Evolutionary conservation across 2,329 filamentous ascomycete species (phyloP), one percentile per base, ranked within the genome.

Genomic region (Penicillium digitatum): DNA sequence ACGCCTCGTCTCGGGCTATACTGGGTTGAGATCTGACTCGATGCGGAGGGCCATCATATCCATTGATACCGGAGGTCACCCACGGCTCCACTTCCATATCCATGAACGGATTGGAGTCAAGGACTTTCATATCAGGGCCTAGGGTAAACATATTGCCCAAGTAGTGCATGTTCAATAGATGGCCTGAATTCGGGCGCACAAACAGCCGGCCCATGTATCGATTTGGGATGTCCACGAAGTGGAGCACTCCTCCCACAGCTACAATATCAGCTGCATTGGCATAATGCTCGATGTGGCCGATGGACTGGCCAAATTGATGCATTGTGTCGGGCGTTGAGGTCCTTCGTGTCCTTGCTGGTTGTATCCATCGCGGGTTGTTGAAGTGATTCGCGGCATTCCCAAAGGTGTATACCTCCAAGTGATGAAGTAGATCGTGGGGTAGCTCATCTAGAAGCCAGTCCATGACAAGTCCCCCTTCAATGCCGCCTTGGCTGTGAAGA

Each of bases 371-470:
- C 5, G 88, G 89, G 60, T 90, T 90, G 70, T 91, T 91, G 76
- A 90, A 92, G 69, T 92, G 88, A 64, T 90, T 90, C 0, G 89
- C 87, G 0, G 88, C 88, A 54, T 84, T 87, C 27, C 87, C 89
- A 68, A 93, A 93, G 0, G 88, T 92, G 70, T 81, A 81, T 12
- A 93, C 82, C 70, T 93, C 88, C 0, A 91, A 78, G 63, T 90
- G 88, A 2, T 78, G 72, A 6, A 90, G 75, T 3, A 87, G 74
- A 58, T 86, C 80, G 54, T 85, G 83, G 0, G 87, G 82, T 12
- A 90, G 73, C 66, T 91, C 88, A 59, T 87, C 84, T 1, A 91
- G 77, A 2, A 93, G 78, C 86, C 88, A 89, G 72, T 94, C 89
- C 7, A 92, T 72, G 5, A 89, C 84, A 52, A 91, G 74, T 3